Evolutionary conservation across 768 basidiomycete genomes (phyloP).

Genomic region (Podaxis carcinomalis): DNA sequence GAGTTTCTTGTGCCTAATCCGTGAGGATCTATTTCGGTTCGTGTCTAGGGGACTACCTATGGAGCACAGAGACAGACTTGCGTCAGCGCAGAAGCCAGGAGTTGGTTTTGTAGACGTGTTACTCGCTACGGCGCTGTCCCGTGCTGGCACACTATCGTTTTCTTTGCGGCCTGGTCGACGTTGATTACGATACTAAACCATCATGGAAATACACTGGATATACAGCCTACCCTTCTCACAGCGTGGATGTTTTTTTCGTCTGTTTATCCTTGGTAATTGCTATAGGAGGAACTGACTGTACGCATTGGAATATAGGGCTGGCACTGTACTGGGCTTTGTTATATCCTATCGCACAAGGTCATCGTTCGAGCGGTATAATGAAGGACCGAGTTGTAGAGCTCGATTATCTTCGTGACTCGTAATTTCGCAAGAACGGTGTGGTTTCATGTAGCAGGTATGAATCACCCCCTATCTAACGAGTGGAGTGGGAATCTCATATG

Average conservation of each 20-base stretch:
- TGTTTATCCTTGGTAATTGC: not conserved
- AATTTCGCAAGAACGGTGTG: conserved; percentile 59
- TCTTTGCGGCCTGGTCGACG: conserved; percentile 62
- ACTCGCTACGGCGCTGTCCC: conserved; percentile 40
- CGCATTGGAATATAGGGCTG: conserved; percentile 26
- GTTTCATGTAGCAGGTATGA: conserved; percentile 62
- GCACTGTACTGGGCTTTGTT: conserved; percentile 74
- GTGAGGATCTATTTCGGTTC: conserved; percentile 21
- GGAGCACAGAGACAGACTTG: conserved; percentile 24
- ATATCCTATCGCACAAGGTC: conserved; percentile 70
- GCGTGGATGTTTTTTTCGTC: conserved; percentile 42
- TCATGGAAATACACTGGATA: conserved; percentile 32
- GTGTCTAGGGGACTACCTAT: not conserved
- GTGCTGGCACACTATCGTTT: conserved; percentile 66
- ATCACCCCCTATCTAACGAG: not conserved
- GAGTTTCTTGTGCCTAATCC: conserved; percentile 37
- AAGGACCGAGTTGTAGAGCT: conserved; percentile 67
- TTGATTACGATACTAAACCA: conserved; percentile 37
- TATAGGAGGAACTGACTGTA: not conserved
- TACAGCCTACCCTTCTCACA: conserved; percentile 58
- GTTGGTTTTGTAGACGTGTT: conserved; percentile 36
- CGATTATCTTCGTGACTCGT: conserved; percentile 54
- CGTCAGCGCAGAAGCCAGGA: conserved; percentile 27
- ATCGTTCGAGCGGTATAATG: conserved; percentile 74
- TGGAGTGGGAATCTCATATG: not conserved